Base-by-base conservation (phyloP, 129 eudicot genomes). In the Flaveria brownii region DNA sequence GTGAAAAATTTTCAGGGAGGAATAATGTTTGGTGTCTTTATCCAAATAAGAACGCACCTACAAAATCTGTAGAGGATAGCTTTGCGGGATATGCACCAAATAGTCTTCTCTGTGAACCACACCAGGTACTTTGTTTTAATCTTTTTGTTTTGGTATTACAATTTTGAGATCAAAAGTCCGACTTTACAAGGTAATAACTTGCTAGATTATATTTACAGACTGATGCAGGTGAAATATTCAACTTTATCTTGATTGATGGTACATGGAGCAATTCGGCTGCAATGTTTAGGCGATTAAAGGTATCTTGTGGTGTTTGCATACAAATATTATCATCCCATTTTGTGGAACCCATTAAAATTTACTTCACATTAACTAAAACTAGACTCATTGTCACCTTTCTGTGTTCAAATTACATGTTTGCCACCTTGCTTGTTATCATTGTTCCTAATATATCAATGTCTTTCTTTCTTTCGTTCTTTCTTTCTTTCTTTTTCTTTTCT, bases 221-320 rank as follows among this genome's bases (percentile, higher is more conserved):
- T 52, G 80, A 77, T 73, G 68, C 33, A 43, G 80, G 81, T 71
- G 84, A 83, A 60, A 79, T 66, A 6, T 33, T 89, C 84, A 85
- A 91, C 84, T 94, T 94, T 56, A 83, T 94, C 66, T 80, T 94
- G 78, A 80, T 91, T 75, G 99, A 94, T 80, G 99, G 97, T 71
- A 94, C 99, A 2, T 94, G 99, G 99, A 94, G 89, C 92, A 91
- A 91, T 82, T 94, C 99, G 64, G 87, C 82, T 75, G 97, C 99
- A 71, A 94, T 94, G 99, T 83, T 94, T 77, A 87, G 83, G 83
- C 97, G 97, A 57, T 86, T 94, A 79, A 84, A 94, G 99, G 99
- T 94, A 77, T 25, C 13, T 6, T 25, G 6, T 70, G 68, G 74
- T 51, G 47, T 63, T 81, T 61, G 55, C 36, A 2, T 45, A 45